Base-by-base conservation (phyloP, 345 rosid species). In the Melaleuca quinquenervia region DNA sequence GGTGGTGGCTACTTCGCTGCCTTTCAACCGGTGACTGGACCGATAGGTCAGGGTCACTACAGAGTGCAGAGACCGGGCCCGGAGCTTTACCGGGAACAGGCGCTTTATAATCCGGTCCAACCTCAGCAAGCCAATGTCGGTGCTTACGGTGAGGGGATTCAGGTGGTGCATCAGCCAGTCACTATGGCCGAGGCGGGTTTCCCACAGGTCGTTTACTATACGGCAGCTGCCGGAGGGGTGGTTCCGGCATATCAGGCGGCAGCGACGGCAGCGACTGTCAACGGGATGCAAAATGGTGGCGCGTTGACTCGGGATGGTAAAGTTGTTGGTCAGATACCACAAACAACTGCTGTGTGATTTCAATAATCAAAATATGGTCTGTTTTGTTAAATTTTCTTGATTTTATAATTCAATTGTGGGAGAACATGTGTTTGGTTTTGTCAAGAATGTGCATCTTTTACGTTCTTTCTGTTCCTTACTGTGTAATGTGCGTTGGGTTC, bases 181-280 rank as follows among this genome's bases (percentile, higher is more conserved):
- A 88, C 86, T 22, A 83, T 85, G 85, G 84, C 90, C 3, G 93
- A 91, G 83, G 52, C 87, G 6, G 91, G 92, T 11, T 90, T 88
- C 85, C 62, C 90, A 32, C 94, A 90, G 87, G 87, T 93, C 83
- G 91, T 92, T 49, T 94, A 92, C 86, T 91, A 89, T 85, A 84
- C 88, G 15, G 49, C 90, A 7, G 86, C 87, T 0, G 50, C 80
- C 1, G 89, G 87, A 83, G 90, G 87, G 60, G 52, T 86, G 86
- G 52, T 80, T 13, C 50, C 91, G 6, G 91, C 85, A 13, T 94
- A 90, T 56, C 91, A 89, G 86, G 87, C 88, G 22, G 86, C 83
- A 82, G 44, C 45, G 16, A 58, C 70, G 6, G 45, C 78, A 45
- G 11, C 45, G 45, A 70, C 78, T 36, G n/a, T 26, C 26, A 90